Percentiles rank a stretch among this genome's conserved stretches.
Evolutionary conservation across 441 rosid species (phyloP).

Genomic region (Adansonia rubrostipa): DNA sequence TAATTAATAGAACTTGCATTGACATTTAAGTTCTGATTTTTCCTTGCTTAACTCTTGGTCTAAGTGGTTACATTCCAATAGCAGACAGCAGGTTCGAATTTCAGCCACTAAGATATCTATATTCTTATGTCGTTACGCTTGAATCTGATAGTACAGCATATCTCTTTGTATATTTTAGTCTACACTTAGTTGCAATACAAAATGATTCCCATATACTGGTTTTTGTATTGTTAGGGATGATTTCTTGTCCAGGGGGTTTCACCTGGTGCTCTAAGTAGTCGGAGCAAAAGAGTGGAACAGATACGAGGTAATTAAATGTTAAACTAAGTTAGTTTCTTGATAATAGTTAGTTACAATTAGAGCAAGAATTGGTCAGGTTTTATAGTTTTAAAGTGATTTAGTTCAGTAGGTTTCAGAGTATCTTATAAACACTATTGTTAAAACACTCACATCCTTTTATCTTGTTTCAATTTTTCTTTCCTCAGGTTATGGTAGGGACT

Average conservation of each 20-base stretch:
- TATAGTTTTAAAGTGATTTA: too few species aligned
- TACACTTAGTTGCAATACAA: background rate
- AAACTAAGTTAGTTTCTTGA: background rate
- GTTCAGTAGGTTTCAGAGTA: too few species aligned
- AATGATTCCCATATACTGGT: background rate
- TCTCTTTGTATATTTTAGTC: background rate
- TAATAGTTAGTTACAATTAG: too few species aligned
- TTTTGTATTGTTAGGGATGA: slow-evolving; percentile 6
- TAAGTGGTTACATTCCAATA: background rate
- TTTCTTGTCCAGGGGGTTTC: slow-evolving; percentile 11
- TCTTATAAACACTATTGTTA: too few species aligned
- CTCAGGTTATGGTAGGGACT: too few species aligned
- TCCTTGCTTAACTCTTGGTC: background rate
- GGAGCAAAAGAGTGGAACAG: background rate
- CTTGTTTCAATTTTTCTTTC: too few species aligned
- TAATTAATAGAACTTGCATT: background rate
- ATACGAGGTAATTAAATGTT: background rate
- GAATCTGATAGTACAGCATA: background rate
- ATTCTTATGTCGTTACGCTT: background rate
- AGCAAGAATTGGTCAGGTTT: too few species aligned
- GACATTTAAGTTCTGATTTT: background rate
- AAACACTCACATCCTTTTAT: too few species aligned
- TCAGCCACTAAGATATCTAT: background rate
- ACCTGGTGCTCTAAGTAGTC: background rate
- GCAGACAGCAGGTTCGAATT: background rate